A percentile compares a stretch with the other conserved stretches of the same genome.
Evolutionary conservation across 1,284 basidiomycete species (phyloP).

Genomic region (Ceratobasidium sp.): DNA sequence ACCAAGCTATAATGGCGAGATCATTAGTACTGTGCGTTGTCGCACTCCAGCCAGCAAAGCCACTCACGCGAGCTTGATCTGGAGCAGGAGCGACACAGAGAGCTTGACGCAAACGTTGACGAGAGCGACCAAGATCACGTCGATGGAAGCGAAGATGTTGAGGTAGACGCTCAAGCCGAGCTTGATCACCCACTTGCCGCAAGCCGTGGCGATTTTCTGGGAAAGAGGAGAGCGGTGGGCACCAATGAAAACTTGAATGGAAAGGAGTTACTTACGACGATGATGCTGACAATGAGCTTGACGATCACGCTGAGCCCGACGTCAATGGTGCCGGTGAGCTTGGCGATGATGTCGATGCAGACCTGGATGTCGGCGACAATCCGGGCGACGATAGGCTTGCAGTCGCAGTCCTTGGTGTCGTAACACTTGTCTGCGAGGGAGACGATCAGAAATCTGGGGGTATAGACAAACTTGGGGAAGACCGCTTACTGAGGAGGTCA

Average conservation of each 20-base stretch:
- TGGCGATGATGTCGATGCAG: too few relatives aligned
- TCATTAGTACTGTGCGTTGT: neutral
- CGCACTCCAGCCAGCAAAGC: too few relatives aligned
- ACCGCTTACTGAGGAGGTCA: too few relatives aligned
- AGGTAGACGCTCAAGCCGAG: neutral
- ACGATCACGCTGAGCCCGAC: constrained; percentile 4
- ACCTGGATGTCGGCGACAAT: too few relatives aligned
- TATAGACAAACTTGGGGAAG: too few relatives aligned
- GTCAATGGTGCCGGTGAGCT: constrained; percentile 6
- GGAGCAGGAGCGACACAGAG: neutral
- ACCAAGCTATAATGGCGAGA: neutral
- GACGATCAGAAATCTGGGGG: too few relatives aligned
- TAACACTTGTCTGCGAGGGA: too few relatives aligned
- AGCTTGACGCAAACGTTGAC: constrained; percentile 8
- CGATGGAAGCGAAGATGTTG: neutral
- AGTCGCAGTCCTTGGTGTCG: too few relatives aligned
- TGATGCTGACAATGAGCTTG: neutral
- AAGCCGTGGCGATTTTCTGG: neutral
- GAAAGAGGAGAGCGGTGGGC: neutral
- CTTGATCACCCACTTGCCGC: neutral
- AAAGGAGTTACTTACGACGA: too few relatives aligned
- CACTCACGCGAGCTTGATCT: constrained; percentile 19
- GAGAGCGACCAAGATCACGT: neutral
- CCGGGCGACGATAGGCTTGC: too few relatives aligned
- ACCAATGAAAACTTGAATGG: too few relatives aligned